Evolutionary conservation across 148 eudicot genomes (phyloP).

Genomic region (Pouteria glomerata): DNA sequence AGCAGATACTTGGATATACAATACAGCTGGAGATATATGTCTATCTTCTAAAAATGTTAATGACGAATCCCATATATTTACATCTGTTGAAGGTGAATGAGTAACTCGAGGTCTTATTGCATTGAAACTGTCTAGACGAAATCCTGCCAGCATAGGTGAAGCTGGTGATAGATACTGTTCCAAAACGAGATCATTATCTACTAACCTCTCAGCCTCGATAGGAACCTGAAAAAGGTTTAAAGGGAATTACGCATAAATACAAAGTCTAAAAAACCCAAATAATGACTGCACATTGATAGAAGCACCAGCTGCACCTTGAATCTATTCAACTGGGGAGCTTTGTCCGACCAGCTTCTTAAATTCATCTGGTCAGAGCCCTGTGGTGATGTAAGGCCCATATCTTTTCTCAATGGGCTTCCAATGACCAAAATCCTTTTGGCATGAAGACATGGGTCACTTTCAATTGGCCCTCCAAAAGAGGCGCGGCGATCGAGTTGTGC

Average conservation of each 20-base stretch:
- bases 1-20: conserved; percentile 79
- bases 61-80: conserved; percentile 31
- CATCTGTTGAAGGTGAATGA: conserved; percentile 71
- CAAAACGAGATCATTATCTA: conserved; percentile 66
- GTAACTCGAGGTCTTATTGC: conserved; percentile 83
- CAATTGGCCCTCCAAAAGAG: conserved; percentile 63
- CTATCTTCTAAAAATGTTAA: conserved; percentile 62
- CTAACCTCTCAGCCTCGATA: conserved; percentile 71
- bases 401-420: conserved; percentile 55
- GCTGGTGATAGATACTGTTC: conserved; percentile 78
- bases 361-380: conserved; percentile 62
- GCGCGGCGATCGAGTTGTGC: conserved; percentile 63
- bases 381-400: conserved; percentile 38
- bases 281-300: conserved; percentile 6
- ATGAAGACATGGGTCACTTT: conserved; percentile 73
- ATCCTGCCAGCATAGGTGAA: conserved; percentile 83
- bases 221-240: conserved; percentile 57
- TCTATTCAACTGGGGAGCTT: conserved; percentile 65
- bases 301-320: conserved; percentile 57
- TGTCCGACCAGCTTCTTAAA: conserved; percentile 73
- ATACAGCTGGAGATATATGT: conserved; percentile 58
- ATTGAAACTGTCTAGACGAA: conserved; percentile 84
- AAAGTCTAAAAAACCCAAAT: not conserved
- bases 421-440: conserved; percentile 74
- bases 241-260: not conserved